Evolutionary conservation across 768 basidiomycete genomes (phyloP).

Genomic region (Amanita muscaria): DNA sequence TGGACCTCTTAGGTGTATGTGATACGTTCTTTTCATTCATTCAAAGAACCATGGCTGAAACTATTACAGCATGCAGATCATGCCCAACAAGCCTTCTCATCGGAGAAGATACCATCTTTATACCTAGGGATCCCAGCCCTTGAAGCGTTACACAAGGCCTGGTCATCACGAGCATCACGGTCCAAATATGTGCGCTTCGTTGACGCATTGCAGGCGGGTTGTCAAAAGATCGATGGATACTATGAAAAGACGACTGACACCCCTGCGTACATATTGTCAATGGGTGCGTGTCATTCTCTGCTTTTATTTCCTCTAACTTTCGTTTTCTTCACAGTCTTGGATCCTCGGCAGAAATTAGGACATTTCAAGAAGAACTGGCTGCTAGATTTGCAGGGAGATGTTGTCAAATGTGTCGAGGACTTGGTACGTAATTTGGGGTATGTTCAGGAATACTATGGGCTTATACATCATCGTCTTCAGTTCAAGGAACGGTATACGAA

Average conservation of each 20-base stretch:
- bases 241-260: conserved; percentile 20
- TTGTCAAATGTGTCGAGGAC: too few relatives aligned
- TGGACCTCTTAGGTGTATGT: conserved; percentile 18
- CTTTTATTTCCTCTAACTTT: too few relatives aligned
- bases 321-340: conserved; percentile 13
- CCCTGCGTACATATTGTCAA: conserved; percentile 22
- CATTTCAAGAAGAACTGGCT: conserved; percentile 19
- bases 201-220: too few relatives aligned
- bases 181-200: conserved; percentile 8
- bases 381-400: too few relatives aligned
- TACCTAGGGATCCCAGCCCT: conserved; percentile 24
- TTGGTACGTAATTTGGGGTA: too few relatives aligned
- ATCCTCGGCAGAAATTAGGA: conserved; percentile 16
- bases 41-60: neutral
- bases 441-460: too few relatives aligned
- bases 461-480: too few relatives aligned
- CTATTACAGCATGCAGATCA: conserved; percentile 17
- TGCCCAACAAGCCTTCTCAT: conserved; percentile 26
- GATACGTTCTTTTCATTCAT: neutral
- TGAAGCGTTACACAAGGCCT: conserved; percentile 21
- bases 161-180: conserved; percentile 13
- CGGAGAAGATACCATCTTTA: conserved; percentile 19
- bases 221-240: conserved; percentile 20
- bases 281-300: conserved; percentile 20
- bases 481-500: too few relatives aligned